phyloP scores from a whole-genome alignment of 495 filamentous ascomycete genomes.

The Haplographium delicatum region DNA sequence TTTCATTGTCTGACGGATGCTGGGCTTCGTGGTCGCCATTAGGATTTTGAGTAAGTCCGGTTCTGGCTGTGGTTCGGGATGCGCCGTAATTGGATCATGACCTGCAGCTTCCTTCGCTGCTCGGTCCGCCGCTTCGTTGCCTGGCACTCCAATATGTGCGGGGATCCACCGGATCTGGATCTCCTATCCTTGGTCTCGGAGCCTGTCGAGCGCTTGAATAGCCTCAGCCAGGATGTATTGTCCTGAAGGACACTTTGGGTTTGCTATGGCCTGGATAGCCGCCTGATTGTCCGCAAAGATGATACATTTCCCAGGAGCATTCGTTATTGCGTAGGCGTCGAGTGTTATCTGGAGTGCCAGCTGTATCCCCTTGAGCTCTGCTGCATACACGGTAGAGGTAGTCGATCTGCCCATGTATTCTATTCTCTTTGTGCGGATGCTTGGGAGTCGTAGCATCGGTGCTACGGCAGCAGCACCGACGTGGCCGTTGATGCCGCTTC shows the following conservation, averaged over 20 bases:
- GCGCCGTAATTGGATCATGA: constrained; percentile 1
- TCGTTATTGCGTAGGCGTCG: constrained; percentile 6
- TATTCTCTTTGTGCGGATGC: constrained; percentile 11
- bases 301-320: constrained; percentile 10
- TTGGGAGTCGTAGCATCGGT: constrained; percentile 1
- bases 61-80: constrained; percentile 6
- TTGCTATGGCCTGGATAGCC: constrained; percentile 10
- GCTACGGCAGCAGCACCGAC: constrained; percentile 16
- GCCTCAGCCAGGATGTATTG: constrained; percentile 17
- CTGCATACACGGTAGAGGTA: constrained; percentile 23
- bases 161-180: constrained; percentile 25
- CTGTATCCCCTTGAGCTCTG: constrained; percentile 18
- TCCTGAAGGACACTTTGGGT: constrained; percentile 17
- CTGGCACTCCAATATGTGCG: constrained; percentile 26
- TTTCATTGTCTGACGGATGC: constrained; percentile 16
- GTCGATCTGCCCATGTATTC: constrained; percentile 21
- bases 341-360: constrained; percentile 20
- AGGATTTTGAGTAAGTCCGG: constrained; percentile 9
- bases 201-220: constrained; percentile 16
- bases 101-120: constrained; percentile 22
- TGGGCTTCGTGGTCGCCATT: constrained; percentile 13
- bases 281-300: constrained; percentile 23
- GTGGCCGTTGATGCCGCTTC: constrained; percentile 21
- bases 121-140: constrained; percentile 27
- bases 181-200: constrained; percentile 17